Evolutionary conservation across 208 protist species (phyloP), one percentile per base, ranked within the genome.

Genomic region (Herpetomonas tarakana): DNA sequence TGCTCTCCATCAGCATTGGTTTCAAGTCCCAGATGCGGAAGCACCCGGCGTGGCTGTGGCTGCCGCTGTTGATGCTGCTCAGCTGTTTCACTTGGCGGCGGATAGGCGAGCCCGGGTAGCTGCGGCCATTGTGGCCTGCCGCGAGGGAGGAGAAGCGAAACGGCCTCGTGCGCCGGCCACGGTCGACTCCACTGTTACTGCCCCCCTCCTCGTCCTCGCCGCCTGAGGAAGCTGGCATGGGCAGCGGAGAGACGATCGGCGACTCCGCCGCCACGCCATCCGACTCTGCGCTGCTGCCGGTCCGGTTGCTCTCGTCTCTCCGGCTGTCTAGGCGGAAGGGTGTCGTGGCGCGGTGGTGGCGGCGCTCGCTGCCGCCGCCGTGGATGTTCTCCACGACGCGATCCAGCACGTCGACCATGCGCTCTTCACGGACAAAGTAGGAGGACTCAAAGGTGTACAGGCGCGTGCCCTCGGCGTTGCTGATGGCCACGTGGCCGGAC

Each of bases 401-500:
- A 50, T 73, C 64, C 19, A 88, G 68, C 25, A 88, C 81, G 22
- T 67, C 41, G 3, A 63, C 47, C n/a, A 88, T 62, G 27, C 66
- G 58, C 61, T 88, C 81, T 62, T 88, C 76, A 3, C 81, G 76
- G 7, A 88, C 77, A 47, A 73, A 88, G 67, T 88, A 88, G 29
- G 69, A 70, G 18, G 76, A 76, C 62, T 88, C 81, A 31, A 83
- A 88, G 6, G 81, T 88, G 71, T 79, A 88, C 54, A 88, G 74
- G 16, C 60, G 52, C 12, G 77, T 82, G 7, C 90, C 87, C 26
- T 88, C 70, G n/a, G 78, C 80, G 59, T 86, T 88, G 28, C 70
- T 79, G 66, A 96, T 92, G 46, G 74, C 86, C 4, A 92, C 78
- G 56, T 96, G 88, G 7, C 90, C 90, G 11, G 76, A 67, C 21